These are phyloP conservation scores for Sideroxylon spinosum DNA, from an alignment of 179 eudicot genomes.

Conservation along the genomic window DNA sequence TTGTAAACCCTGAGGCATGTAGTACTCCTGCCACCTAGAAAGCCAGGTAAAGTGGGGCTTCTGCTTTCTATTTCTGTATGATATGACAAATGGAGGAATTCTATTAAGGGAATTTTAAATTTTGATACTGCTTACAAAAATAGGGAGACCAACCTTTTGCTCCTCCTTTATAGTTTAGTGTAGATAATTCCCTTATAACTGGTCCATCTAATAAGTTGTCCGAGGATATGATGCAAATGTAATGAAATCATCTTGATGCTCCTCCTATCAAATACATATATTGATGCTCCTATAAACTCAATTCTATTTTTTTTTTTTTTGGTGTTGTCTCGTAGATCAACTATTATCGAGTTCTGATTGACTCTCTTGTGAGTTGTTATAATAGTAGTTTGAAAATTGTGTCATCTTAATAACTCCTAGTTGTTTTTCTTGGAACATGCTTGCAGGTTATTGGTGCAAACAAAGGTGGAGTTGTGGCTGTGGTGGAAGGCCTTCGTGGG, in stretches of 20 bases:
- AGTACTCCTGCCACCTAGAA: no score
- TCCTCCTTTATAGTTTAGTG: no score
- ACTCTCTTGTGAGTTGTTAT: not conserved
- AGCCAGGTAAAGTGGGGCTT: no score
- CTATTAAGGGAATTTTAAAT: no score
- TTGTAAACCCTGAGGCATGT: no score
- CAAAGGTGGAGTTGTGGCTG: slow-evolving; percentile 89
- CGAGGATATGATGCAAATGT: not conserved
- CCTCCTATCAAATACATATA: not conserved
- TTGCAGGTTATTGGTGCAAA: slow-evolving; percentile 79
- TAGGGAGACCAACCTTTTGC: no score
- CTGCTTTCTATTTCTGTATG: no score
- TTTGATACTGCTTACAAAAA: no score
- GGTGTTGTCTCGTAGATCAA: not conserved
- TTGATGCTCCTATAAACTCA: not conserved
- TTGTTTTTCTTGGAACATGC: slow-evolving; percentile 10
- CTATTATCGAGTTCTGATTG: no score
- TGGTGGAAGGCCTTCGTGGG: slow-evolving; percentile 90
- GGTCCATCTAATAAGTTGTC: not conserved
- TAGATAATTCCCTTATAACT: not conserved
- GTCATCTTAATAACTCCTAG: not conserved
- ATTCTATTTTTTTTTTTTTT: not conserved
- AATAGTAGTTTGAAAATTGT: not conserved
- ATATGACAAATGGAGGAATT: no score
- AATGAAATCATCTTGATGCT: not conserved